Evolutionary conservation across 179 eudicot species (phyloP).

Genomic region (Vitellaria paradoxa): DNA sequence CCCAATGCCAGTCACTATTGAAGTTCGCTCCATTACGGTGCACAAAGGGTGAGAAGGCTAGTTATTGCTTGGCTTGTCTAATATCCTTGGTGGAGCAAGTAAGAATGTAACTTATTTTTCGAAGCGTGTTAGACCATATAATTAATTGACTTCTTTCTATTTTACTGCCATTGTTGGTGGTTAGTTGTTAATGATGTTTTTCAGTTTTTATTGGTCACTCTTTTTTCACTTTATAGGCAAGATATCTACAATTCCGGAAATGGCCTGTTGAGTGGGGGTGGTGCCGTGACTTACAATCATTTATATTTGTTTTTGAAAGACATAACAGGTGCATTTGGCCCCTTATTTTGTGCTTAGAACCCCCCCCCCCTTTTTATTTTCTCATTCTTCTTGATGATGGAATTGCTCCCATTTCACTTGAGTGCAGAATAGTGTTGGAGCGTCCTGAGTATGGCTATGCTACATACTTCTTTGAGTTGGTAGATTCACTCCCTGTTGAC

Average conservation of each 20-base stretch:
- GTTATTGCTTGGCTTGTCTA: conserved; percentile 89
- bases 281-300: conserved; percentile 96
- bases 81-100: conserved; percentile 95
- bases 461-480: conserved; percentile 90
- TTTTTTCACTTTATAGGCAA: conserved; percentile 46
- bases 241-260: conserved; percentile 60
- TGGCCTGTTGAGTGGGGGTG: conserved; percentile 99
- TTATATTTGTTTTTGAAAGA: conserved; percentile 81
- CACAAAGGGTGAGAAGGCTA: conserved; percentile 56
- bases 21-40: conserved; percentile 57
- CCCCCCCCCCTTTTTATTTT: conserved; percentile 7
- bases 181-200: neutral
- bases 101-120: conserved; percentile 6
- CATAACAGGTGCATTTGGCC: conserved; percentile 73
- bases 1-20: conserved; percentile 55
- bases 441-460: conserved; percentile 99
- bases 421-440: conserved; percentile 91
- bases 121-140: too few relatives aligned
- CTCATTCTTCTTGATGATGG: neutral
- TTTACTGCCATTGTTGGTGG: neutral
- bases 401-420: neutral
- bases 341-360: neutral
- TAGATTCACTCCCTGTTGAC: conserved; percentile 49
- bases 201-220: neutral
- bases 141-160: neutral